Conservation (phyloP, 1,284 basidiomycete species). For the Thecaphora thlaspeos region DNA sequence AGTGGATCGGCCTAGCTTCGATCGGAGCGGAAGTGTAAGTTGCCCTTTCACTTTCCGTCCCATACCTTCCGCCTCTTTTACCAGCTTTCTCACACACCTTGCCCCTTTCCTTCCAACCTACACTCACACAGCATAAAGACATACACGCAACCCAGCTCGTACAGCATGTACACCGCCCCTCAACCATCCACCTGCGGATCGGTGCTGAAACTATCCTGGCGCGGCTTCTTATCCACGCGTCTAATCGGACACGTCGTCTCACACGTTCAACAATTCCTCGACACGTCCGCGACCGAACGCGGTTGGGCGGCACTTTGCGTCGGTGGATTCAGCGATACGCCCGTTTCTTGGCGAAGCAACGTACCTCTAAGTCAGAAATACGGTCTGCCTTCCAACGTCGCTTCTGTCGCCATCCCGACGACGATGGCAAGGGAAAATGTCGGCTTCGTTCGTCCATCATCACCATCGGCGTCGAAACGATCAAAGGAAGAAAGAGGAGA, state of each 20-base stretch:
- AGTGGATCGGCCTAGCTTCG: constrained; percentile 26
- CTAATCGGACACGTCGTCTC: constrained; percentile 12
- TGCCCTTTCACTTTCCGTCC: too few species aligned
- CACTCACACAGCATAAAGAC: constrained; percentile 8
- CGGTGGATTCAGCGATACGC: constrained; percentile 37
- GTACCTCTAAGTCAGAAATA: background rate
- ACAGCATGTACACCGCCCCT: constrained; percentile 25
- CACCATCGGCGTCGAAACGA: too few species aligned
- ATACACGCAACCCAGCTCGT: constrained; percentile 7
- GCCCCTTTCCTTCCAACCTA: background rate
- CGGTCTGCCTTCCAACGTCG: background rate
- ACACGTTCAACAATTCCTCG: constrained; percentile 9
- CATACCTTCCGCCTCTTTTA: too few species aligned
- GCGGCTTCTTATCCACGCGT: constrained; percentile 16
- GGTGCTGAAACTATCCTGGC: constrained; percentile 13
- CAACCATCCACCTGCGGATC: constrained; percentile 6
- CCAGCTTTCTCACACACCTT: background rate
- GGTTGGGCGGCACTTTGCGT: constrained; percentile 24
- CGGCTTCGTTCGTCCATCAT: too few species aligned
- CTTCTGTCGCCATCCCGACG: background rate
- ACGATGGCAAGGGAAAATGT: background rate
- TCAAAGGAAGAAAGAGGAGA: too few species aligned
- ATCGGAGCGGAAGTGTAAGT: constrained; percentile 7
- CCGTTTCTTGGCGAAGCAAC: constrained; percentile 36
- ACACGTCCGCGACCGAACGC: background rate